These are phyloP conservation scores for Pelargonium cotyledonis DNA, from an alignment of 441 rosid genomes.

Conservation along the genomic window DNA sequence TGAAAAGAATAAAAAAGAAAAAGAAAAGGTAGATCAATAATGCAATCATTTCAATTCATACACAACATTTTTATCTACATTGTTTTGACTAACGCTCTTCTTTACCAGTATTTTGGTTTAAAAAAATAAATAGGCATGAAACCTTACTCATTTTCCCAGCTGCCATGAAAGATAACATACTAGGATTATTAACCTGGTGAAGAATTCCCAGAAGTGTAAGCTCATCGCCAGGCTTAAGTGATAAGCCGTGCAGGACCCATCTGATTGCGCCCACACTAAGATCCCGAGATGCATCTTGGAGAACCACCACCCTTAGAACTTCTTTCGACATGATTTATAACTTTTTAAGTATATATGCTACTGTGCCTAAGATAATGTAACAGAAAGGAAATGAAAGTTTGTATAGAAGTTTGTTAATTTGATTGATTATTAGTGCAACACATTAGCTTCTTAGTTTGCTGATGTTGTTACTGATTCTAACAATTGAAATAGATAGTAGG, in stretches of 20 bases:
- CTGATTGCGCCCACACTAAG: slow-evolving; percentile 27
- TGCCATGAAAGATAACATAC: slow-evolving; percentile 30
- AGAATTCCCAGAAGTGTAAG: slow-evolving; percentile 34
- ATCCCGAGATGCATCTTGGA: slow-evolving; percentile 45
- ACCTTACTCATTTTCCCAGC: slow-evolving; percentile 27
- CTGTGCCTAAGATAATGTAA: neutral
- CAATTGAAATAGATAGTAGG: neutral
- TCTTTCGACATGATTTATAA: slow-evolving; percentile 25
- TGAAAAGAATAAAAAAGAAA: slow-evolving; percentile 9
- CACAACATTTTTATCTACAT: neutral
- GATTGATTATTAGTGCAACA: neutral
- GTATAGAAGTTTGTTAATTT: neutral
- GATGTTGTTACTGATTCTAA: neutral
- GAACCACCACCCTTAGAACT: slow-evolving; percentile 47
- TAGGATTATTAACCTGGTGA: slow-evolving; percentile 18
- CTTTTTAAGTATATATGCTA: neutral
- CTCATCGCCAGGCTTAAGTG: slow-evolving; percentile 44
- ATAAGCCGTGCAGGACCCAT: slow-evolving; percentile 31
- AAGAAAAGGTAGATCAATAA: neutral
- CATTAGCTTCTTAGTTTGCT: neutral
- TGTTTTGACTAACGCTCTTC: neutral
- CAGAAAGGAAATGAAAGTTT: neutral
- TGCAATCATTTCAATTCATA: neutral
- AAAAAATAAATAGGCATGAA: neutral
- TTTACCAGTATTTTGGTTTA: neutral